Evolutionary conservation across 129 eudicot genomes (phyloP).

Genomic region (Kitagawia praeruptora): DNA sequence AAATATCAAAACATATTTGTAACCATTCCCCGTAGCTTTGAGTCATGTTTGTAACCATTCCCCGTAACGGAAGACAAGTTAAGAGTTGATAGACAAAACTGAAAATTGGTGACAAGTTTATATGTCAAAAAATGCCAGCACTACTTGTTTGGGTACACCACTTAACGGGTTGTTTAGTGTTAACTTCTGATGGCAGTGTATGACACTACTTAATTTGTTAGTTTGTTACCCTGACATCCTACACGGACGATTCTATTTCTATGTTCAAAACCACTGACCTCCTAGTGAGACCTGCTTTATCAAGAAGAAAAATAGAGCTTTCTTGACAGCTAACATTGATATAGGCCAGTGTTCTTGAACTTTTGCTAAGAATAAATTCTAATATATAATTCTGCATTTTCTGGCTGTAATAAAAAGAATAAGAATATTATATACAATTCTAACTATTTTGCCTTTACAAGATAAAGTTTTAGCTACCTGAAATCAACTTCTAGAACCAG

Average conservation of each 20-base stretch:
- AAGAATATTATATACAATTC: not conserved
- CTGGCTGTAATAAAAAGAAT: not conserved
- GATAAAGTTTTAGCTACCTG: not conserved
- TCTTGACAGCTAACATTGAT: not conserved
- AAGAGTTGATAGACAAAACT: no score
- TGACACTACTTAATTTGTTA: no score
- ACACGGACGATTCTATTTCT: not conserved
- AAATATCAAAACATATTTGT: no score
- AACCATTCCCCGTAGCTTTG: no score
- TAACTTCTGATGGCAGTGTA: no score
- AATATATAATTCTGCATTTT: not conserved
- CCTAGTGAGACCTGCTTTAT: not conserved
- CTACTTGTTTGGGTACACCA: no score
- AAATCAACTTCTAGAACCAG: not conserved
- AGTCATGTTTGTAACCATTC: no score
- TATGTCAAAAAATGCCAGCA: no score
- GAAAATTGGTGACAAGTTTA: no score
- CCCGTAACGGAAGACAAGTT: no score
- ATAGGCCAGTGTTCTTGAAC: not conserved
- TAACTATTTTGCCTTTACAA: not conserved
- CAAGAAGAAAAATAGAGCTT: not conserved
- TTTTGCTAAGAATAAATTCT: not conserved
- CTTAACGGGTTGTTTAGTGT: no score
- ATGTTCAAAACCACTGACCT: not conserved
- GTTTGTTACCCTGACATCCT: not conserved